Percentiles rank a stretch among this genome's conserved stretches.
Evolutionary conservation across 345 rosid genomes (phyloP).

Genomic region (Salix exigua): DNA sequence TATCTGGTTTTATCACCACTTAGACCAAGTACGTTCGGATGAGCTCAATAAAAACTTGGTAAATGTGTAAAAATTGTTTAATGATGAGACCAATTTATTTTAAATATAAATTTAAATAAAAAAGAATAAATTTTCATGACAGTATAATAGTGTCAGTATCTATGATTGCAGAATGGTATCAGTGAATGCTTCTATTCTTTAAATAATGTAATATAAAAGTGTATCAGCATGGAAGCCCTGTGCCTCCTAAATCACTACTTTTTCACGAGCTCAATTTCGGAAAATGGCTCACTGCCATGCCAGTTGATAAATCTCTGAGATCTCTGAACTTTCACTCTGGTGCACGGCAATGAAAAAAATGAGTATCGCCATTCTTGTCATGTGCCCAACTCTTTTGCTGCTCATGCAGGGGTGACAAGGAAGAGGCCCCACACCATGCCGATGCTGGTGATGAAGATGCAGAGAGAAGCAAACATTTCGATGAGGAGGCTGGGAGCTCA

Average conservation of each 20-base stretch:
- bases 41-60: too few relatives aligned
- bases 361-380: neutral
- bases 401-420: slow-evolving; percentile 47
- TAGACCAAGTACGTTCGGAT: too few relatives aligned
- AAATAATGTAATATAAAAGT: neutral
- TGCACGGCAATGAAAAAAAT: neutral
- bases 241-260: neutral
- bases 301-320: neutral
- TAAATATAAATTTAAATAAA: too few relatives aligned
- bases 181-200: neutral
- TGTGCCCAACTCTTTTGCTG: neutral
- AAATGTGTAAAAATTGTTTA: too few relatives aligned
- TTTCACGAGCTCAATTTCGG: neutral
- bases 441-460: slow-evolving; percentile 39
- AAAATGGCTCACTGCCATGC: neutral
- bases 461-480: slow-evolving; percentile 35
- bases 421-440: slow-evolving; percentile 25
- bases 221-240: neutral
- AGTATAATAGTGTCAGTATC: neutral
- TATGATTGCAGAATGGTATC: neutral
- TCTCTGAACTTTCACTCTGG: neutral
- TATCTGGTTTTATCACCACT: too few relatives aligned
- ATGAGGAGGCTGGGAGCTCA: slow-evolving; percentile 37
- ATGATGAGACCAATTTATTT: too few relatives aligned
- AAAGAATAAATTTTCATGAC: neutral